phyloP scores from a whole-genome alignment of 108 stramenopile species.

The Conticribra weissflogii region DNA sequence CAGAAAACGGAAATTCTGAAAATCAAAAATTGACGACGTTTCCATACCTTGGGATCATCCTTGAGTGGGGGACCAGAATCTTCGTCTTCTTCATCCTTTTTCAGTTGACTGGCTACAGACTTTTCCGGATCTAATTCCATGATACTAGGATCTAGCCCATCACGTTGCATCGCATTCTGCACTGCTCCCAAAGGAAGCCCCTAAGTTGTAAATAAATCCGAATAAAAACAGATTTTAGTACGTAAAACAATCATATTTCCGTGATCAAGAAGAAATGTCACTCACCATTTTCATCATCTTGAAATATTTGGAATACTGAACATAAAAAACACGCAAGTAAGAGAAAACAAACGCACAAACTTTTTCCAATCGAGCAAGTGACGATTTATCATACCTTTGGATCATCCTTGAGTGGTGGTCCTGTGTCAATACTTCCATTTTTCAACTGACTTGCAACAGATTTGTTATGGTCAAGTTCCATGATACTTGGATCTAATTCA shows the following conservation, averaged over 20 bases:
- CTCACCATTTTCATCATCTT: constrained; percentile 68
- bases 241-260: neutral
- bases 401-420: constrained; percentile 78
- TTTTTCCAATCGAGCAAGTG: constrained; percentile 48
- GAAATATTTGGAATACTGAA: constrained; percentile 68
- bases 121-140: constrained; percentile 83
- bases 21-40: no score
- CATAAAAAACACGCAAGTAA: neutral
- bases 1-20: neutral
- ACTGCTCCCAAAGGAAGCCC: constrained; percentile 83
- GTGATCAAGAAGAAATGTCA: neutral
- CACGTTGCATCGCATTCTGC: constrained; percentile 39
- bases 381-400: constrained; percentile 24
- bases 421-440: constrained; percentile 37
- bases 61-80: no score
- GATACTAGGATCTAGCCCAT: constrained; percentile 60
- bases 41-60: no score
- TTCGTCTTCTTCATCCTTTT: no score
- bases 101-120: no score
- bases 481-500: constrained; percentile 61
- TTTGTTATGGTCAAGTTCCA: constrained; percentile 63
- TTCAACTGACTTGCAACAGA: constrained; percentile 49
- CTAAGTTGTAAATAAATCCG: no score
- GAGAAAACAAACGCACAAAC: constrained; percentile 63
- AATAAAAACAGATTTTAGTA: constrained; percentile 1